A percentile compares a stretch with the other conserved stretches of the same genome.
phyloP scores from a whole-genome alignment of 2,329 filamentous ascomycete species.

The Aulographum hederae region DNA sequence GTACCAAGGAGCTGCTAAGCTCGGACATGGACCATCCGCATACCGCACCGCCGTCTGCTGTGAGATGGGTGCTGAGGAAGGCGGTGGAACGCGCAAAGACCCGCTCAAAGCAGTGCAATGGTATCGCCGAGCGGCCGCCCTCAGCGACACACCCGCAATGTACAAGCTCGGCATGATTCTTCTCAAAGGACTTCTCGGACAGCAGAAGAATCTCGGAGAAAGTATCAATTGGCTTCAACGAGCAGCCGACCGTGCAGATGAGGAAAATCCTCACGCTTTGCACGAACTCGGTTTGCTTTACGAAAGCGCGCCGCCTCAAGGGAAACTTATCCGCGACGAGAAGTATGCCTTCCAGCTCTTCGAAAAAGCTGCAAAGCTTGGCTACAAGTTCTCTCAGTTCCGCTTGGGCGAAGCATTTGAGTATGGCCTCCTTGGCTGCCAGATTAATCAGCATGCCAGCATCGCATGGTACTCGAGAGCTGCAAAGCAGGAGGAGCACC shows the following conservation, averaged over 20 bases:
- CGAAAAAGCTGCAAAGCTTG: conserved; percentile 66
- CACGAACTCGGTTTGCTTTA: conserved; percentile 63
- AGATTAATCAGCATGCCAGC: conserved; percentile 63
- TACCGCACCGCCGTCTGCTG: conserved; percentile 95
- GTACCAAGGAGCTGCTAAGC: conserved; percentile 86
- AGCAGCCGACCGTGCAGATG: conserved; percentile 72
- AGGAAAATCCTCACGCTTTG: conserved; percentile 83
- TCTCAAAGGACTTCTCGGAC: conserved; percentile 83
- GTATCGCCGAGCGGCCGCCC: conserved; percentile 82
- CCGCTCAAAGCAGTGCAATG: conserved; percentile 91
- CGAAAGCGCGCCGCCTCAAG: conserved; percentile 44
- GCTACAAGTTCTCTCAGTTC: conserved; percentile 92
- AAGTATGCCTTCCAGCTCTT: conserved; percentile 66
- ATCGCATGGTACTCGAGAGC: conserved; percentile 92
- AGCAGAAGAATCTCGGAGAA: conserved; percentile 64
- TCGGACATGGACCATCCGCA: conserved; percentile 68
- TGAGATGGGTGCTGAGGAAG: conserved; percentile 87
- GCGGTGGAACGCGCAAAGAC: conserved; percentile 80
- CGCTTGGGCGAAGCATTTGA: conserved; percentile 77
- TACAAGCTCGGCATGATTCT: conserved; percentile 97
- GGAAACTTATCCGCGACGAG: conserved; percentile 65
- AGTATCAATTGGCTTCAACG: conserved; percentile 85
- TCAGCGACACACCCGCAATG: conserved; percentile 88
- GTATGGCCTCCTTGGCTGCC: conserved; percentile 68
- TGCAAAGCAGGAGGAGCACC: conserved; percentile 84